Base-by-base conservation (phyloP, 768 basidiomycete species). In the Lactarius pseudohatsudake region DNA sequence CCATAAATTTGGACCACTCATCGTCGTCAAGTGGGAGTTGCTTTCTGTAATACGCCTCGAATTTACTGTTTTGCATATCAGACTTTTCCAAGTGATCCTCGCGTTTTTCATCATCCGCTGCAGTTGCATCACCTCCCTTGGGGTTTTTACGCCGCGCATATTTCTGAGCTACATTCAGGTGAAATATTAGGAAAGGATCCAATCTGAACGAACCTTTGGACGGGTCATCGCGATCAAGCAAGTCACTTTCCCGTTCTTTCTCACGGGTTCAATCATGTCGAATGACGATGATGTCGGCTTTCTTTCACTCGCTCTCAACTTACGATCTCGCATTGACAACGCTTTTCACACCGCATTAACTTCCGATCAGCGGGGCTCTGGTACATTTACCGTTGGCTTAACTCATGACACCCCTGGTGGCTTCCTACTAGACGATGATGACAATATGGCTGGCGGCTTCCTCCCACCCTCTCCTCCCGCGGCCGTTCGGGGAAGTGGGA, bases 1-100 rank as follows among this genome's bases (percentile, higher is more conserved):
- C 81, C 69, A 94, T 76, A 66, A 98, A 90, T 1, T 69, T 57
- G 0, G 86, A 82, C 92, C 94, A 98, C 75, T 98, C 92, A 2
- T 85, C 84, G 0, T 88, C 86, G 7, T 61, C 58, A 4, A 97
- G 77, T 55, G 96, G 86, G 16, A 84, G 81, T 76, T 97, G 96
- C 0, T 86, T 82, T 72, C 83, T 81, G 77, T 92, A 92, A 75
- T 92, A 92, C 8, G 78, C 77, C 59, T 79, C 80, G 68, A 91
- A 85, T 7, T 85, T 85, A 54, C 84, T 85, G 71, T 92, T 92
- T 60, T 84, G 72, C 90, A 92, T 91, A 74, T 86, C 84, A 36
- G 77, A 70, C 68, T 82, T 86, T 64, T 85, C 83, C 58, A 89
- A 78, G 59, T 82, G 76, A 72, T 84, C 84, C 32, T 81, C 80